Evolutionary conservation across 2,329 filamentous ascomycete species (phyloP), one percentile per base, ranked within the genome.

Genomic region (Scedosporium apiospermum): DNA sequence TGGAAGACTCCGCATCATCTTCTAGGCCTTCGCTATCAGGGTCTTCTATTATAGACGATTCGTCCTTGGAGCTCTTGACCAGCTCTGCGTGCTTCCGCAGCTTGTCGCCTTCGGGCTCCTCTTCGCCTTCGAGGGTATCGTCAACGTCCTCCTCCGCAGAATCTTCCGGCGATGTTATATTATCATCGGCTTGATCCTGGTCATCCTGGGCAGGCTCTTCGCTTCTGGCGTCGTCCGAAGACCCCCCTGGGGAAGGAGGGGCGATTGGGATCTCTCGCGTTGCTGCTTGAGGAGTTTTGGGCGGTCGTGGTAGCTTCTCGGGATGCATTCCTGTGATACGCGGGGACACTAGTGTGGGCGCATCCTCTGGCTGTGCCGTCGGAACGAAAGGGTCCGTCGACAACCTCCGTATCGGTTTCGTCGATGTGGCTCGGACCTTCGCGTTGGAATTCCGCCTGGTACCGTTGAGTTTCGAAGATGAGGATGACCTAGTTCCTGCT

Each of bases 281-380:
- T 4, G 60, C 7, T n/a, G 60, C 60, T 38, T 61, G 59, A 51
- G 42, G 26, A 51, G 41, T 57, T 63, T 73, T 76, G 1, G 71
- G 63, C n/a, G 70, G 64, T 26, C 73, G 69, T 18, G 66, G 64
- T 23, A 72, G 66, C 65, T 75, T 77, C n/a, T 78, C 75, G 26
- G 71, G 69, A 21, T 71, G 67, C 14, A 70, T 68, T 12, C 66
- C 68, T 38, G 68, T 70, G 2, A 73, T 38, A 14, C 71, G 70
- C 6, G 73, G 68, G 7, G 72, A 71, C 18, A 71, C 65, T 18
- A 74, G 67, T 1, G 69, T 65, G 3, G 71, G 62, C 6, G 69
- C 58, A 23, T 72, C 71, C 9, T 77, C 75, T 3, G 66, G 65
- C 4, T 64, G 61, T 0, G 65, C 65, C 6, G 68, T 63, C 6